Conservation (phyloP, 768 basidiomycete genomes). For the Trametes cinnabarina region DNA sequence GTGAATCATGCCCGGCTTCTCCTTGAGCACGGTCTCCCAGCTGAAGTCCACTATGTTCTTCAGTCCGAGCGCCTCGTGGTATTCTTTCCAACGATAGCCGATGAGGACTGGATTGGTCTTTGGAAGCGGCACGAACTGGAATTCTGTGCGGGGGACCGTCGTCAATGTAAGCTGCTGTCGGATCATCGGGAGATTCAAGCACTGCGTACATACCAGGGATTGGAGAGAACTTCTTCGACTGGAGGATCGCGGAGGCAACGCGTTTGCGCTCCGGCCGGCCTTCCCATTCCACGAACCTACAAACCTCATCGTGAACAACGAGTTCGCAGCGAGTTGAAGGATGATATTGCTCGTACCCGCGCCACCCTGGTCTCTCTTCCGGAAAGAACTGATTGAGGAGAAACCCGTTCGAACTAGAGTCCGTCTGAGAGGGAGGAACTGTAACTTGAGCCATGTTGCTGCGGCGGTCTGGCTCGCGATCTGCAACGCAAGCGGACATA, state of each 20-base stretch:
- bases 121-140: conserved; percentile 48
- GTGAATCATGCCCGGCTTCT: conserved; percentile 51
- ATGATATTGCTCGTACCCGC: conserved; percentile 10
- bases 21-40: conserved; percentile 50
- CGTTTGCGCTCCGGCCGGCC: conserved; percentile 44
- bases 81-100: conserved; percentile 52
- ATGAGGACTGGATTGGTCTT: conserved; percentile 50
- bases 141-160: too few species aligned
- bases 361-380: conserved; percentile 21
- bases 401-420: conserved; percentile 7
- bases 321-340: neutral
- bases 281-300: conserved; percentile 50
- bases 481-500: too few species aligned
- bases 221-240: conserved; percentile 38
- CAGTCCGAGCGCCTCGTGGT: conserved; percentile 49
- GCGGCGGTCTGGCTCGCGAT: too few species aligned
- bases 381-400: conserved; percentile 21
- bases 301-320: neutral
- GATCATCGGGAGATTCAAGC: too few species aligned
- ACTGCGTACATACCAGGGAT: conserved; percentile 42
- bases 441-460: neutral
- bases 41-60: conserved; percentile 45
- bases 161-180: too few species aligned
- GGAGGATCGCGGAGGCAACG: conserved; percentile 40
- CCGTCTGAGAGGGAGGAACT: neutral